Evolutionary conservation across 2,329 filamentous ascomycete genomes (phyloP), one percentile per base, ranked within the genome.

Genomic region (Penicillium sp.): DNA sequence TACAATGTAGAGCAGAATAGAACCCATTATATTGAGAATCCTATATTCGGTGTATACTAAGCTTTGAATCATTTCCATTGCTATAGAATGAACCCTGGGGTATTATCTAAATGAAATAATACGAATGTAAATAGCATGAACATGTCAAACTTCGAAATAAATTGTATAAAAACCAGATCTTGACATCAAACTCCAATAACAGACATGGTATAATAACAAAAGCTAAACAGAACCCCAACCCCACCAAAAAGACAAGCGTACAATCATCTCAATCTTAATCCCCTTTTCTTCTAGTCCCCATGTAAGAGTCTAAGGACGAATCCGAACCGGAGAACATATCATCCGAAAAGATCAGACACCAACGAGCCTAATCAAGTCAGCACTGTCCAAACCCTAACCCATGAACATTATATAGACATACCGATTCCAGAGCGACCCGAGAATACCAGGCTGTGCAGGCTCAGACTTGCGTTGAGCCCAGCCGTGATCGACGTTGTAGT

Each of bases 401-500:
- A 17, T 33, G 4, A 17, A 25, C 19, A 44, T 7, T 5, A 16
- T 12, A 35, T 35, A n/a, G 50, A 58, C 68, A 16, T 47, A 71
- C 69, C 64, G 62, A 50, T 46, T 63, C 58, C 58, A 67, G 11
- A 66, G 8, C 5, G 57, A 55, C 14, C 52, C 57, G 19, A 66
- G 19, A 8, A 66, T 38, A 3, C 62, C 61, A 42, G 49, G 46
- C 22, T 52, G 57, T 4, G 49, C 38, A 17, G 65, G 53, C 9
- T 47, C 46, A 3, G 63, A 57, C 36, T 60, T 63, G 25, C 72
- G 67, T 22, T 66, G 64, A 6, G 72, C 72, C 70, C 70, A 75
- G 35, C 72, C 72, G 3, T 57, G 51, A 2, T 74, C 71, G 19
- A 75, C 72, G 11, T 73, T 73, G 50, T 75, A 75, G 55, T 68